Percentiles rank a stretch among this genome's conserved stretches.
Evolutionary conservation across 495 filamentous ascomycete genomes (phyloP).

Genomic region (Hypoxylon cercidicola): DNA sequence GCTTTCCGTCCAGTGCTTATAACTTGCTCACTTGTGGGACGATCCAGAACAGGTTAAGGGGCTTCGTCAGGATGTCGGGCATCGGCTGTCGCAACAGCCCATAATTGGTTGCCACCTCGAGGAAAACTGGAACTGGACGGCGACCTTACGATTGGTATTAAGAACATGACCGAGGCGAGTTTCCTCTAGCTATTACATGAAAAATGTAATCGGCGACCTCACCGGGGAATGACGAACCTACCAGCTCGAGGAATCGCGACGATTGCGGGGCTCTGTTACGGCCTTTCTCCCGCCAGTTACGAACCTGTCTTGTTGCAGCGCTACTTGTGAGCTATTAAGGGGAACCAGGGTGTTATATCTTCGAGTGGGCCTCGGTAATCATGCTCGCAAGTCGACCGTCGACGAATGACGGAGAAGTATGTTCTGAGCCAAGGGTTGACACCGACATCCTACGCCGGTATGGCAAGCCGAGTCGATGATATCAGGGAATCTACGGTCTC

Average conservation of each 20-base stretch:
- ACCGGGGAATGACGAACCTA: not conserved
- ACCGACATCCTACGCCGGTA: not conserved
- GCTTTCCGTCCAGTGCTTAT: constrained; percentile 7
- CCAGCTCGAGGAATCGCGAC: constrained; percentile 5
- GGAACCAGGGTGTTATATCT: constrained; percentile 4
- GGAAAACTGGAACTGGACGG: constrained; percentile 14
- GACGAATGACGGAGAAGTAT: constrained; percentile 2
- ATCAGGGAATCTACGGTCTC: constrained; percentile 12
- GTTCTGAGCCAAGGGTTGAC: constrained; percentile 1
- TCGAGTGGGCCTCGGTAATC: not conserved
- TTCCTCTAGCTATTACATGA: constrained; percentile 7
- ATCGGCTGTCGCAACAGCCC: constrained; percentile 6
- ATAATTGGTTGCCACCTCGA: constrained; percentile 6
- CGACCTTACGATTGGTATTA: not conserved
- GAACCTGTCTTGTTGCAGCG: not conserved
- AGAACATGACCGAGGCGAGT: not conserved
- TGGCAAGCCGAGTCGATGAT: constrained; percentile 13
- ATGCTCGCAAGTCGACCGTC: constrained; percentile 7
- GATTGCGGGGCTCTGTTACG: constrained; percentile 8
- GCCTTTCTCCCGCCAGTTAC: not conserved
- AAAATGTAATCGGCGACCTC: constrained; percentile 36
- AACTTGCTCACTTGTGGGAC: constrained; percentile 1
- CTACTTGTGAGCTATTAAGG: constrained; percentile 6
- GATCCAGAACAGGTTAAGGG: not conserved
- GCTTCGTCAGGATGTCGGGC: constrained; percentile 12